phyloP scores from a whole-genome alignment of 192 early-diverging fungal genomes.

The Tieghemiomyces parasiticus region DNA sequence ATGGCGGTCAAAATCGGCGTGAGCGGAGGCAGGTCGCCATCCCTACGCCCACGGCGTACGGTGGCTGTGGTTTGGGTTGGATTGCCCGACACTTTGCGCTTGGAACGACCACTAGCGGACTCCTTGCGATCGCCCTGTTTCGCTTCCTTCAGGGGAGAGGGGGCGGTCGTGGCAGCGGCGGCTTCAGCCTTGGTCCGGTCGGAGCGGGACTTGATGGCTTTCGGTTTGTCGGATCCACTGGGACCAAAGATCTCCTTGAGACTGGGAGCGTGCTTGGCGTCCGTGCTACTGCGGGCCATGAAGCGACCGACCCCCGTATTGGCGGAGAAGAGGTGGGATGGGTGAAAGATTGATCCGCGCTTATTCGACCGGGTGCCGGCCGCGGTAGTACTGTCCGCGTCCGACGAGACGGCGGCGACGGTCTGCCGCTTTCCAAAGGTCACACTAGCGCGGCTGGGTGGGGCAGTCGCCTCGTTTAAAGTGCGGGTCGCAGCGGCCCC shows the following conservation, averaged over 20 bases:
- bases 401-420: no score
- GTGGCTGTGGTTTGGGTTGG: no score
- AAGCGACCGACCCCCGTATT: neutral
- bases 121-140: no score
- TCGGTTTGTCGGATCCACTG: no score
- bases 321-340: conserved; percentile 6
- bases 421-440: neutral
- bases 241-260: neutral
- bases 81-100: no score
- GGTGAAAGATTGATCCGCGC: conserved; percentile 9
- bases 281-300: neutral
- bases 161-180: no score
- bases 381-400: neutral
- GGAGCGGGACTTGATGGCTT: no score
- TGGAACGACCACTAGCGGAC: no score
- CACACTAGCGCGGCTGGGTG: neutral
- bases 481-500: neutral
- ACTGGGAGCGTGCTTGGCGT: neutral
- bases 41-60: no score
- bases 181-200: no score
- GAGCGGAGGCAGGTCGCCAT: no score
- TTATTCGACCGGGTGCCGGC: neutral
- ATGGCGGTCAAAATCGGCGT: neutral
- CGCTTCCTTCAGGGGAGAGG: no score
- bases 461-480: neutral